Conservation (phyloP, 1,284 basidiomycete species). For the Mycosarcoma maydis region DNA sequence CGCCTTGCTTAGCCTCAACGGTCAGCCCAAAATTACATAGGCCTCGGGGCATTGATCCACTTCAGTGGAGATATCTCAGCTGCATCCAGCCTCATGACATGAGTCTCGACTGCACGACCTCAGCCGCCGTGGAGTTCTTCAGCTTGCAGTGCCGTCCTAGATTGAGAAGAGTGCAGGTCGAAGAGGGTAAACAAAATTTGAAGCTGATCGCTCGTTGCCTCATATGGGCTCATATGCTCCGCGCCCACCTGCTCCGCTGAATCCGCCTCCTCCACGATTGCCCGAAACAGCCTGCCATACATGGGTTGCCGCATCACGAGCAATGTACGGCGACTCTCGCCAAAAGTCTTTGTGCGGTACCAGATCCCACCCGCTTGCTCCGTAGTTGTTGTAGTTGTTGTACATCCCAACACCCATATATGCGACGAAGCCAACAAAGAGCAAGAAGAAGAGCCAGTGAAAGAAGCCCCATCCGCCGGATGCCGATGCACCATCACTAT, state of each 20-base stretch:
- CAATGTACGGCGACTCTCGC: slow-evolving; percentile 55
- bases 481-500: slow-evolving; percentile 3
- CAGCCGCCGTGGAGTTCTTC: too few relatives aligned
- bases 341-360: slow-evolving; percentile 61
- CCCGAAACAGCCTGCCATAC: slow-evolving; percentile 37
- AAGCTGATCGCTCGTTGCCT: neutral
- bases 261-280: slow-evolving; percentile 32
- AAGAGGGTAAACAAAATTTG: neutral
- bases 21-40: neutral
- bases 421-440: slow-evolving; percentile 24
- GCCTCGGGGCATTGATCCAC: too few relatives aligned
- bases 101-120: too few relatives aligned
- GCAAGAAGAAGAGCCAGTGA: slow-evolving; percentile 45
- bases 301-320: slow-evolving; percentile 43
- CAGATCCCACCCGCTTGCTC: slow-evolving; percentile 59
- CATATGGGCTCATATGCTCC: slow-evolving; percentile 49
- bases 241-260: slow-evolving; percentile 29
- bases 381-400: slow-evolving; percentile 61
- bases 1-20: neutral
- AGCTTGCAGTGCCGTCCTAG: too few relatives aligned
- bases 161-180: neutral
- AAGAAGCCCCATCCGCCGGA: slow-evolving; percentile 47
- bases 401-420: slow-evolving; percentile 56
- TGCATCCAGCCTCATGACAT: too few relatives aligned
- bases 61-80: too few relatives aligned